A percentile compares a stretch with the other conserved stretches of the same genome.
Conservation (phyloP, 495 filamentous ascomycete genomes). For the Tuber calosporum region DNA sequence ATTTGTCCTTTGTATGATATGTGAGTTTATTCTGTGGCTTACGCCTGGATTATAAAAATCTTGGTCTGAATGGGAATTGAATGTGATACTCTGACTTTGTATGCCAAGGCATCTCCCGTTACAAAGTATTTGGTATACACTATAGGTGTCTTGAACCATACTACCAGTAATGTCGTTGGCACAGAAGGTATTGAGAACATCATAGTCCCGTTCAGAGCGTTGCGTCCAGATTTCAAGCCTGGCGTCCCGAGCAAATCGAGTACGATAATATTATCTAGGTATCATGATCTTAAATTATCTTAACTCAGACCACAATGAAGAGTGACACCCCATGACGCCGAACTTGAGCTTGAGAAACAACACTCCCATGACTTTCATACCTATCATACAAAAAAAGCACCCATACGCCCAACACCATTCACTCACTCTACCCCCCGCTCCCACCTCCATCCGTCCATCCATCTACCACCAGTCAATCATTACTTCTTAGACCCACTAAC, state of each 20-base stretch:
- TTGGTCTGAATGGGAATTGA: too few species aligned
- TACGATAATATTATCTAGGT: not conserved
- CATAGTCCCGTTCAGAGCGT: too few species aligned
- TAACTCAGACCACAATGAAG: not conserved
- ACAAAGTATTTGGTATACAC: too few species aligned
- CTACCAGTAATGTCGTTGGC: too few species aligned
- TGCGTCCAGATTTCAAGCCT: too few species aligned
- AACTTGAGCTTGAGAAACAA: not conserved
- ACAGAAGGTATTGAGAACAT: too few species aligned
- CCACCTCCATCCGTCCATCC: not conserved
- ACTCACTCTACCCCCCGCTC: not conserved
- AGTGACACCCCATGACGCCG: constrained; percentile 3
- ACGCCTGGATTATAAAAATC: too few species aligned
- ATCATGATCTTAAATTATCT: not conserved
- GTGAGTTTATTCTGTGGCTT: too few species aligned
- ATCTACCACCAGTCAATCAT: not conserved
- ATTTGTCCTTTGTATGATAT: too few species aligned
- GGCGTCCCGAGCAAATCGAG: not conserved
- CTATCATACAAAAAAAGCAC: constrained; percentile 2
- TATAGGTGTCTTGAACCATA: too few species aligned
- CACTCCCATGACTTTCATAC: not conserved
- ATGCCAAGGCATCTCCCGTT: too few species aligned
- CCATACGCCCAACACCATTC: constrained; percentile 3
- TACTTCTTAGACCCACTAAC: constrained; percentile 16
- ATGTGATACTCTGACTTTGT: too few species aligned